phyloP scores from a whole-genome alignment of 2,329 filamentous ascomycete genomes.

The Macrophomina phaseolina region DNA sequence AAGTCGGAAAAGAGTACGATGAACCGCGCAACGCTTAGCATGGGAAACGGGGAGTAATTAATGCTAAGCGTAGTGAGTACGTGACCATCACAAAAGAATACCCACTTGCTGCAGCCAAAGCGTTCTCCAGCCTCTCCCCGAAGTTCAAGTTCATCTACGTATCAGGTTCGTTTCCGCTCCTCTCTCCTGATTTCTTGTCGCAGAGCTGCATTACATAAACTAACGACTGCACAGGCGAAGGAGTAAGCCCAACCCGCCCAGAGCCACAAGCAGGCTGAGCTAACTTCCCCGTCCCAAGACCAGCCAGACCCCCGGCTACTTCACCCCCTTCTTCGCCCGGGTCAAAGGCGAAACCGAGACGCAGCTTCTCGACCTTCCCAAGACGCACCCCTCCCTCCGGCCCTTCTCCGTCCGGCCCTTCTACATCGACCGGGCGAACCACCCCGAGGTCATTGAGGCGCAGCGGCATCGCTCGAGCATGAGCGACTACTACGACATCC shows the following conservation, averaged over 20 bases:
- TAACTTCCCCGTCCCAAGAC: constrained; percentile 34
- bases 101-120: constrained; percentile 66
- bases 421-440: constrained; percentile 59
- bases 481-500: constrained; percentile 27
- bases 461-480: constrained; percentile 35
- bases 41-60: not conserved
- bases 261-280: no score
- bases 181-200: no score
- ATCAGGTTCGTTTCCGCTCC: constrained; percentile 46
- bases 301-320: constrained; percentile 60
- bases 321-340: constrained; percentile 64
- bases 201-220: no score
- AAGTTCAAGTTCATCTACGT: constrained; percentile 75
- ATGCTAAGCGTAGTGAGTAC: constrained; percentile 58
- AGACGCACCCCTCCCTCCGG: constrained; percentile 53
- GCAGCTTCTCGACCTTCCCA: constrained; percentile 60
- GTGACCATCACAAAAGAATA: constrained; percentile 71
- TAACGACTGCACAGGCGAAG: constrained; percentile 51
- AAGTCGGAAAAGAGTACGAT: constrained; percentile 62
- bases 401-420: constrained; percentile 65
- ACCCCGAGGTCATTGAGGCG: constrained; percentile 47
- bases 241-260: constrained; percentile 38
- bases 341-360: constrained; percentile 73
- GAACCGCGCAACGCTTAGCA: constrained; percentile 33
- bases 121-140: constrained; percentile 59